phyloP scores from a whole-genome alignment of 805 yeast genomes.

The Ogataea philodendri region DNA sequence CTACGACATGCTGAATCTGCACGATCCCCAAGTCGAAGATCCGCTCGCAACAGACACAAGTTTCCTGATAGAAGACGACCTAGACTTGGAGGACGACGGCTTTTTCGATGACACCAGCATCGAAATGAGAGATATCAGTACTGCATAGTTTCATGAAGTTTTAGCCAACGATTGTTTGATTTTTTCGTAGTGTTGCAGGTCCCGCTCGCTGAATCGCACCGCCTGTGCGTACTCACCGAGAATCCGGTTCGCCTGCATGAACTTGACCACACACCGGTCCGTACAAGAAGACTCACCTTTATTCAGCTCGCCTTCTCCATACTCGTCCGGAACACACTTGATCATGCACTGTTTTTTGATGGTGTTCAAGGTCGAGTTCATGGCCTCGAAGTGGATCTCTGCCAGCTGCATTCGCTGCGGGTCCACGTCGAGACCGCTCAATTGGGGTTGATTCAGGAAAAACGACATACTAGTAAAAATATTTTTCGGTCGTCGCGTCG shows the following conservation, averaged over 20 bases:
- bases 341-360: slow-evolving; percentile 60
- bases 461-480: slow-evolving; percentile 56
- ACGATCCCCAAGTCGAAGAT: slow-evolving; percentile 20
- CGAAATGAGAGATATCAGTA: slow-evolving; percentile 19
- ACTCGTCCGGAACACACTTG: slow-evolving; percentile 85
- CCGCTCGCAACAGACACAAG: slow-evolving; percentile 21
- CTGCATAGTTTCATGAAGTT: slow-evolving; percentile 13
- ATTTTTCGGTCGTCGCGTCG: slow-evolving; percentile 8
- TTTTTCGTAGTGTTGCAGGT: slow-evolving; percentile 31
- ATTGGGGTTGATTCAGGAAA: slow-evolving; percentile 48
- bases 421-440: slow-evolving; percentile 48
- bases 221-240: slow-evolving; percentile 53
- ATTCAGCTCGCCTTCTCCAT: slow-evolving; percentile 78
- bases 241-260: slow-evolving; percentile 65
- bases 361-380: slow-evolving; percentile 45
- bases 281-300: slow-evolving; percentile 83
- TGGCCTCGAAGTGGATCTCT: slow-evolving; percentile 64
- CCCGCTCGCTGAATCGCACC: slow-evolving; percentile 45
- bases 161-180: slow-evolving; percentile 22
- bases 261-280: slow-evolving; percentile 84
- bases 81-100: slow-evolving; percentile 11
- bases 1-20: slow-evolving; percentile 13
- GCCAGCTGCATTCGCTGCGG: slow-evolving; percentile 63
- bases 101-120: slow-evolving; percentile 14
- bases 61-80: slow-evolving; percentile 20